These are phyloP conservation scores for Fragilariopsis cylindrus DNA, from an alignment of 108 stramenopile species.

Conservation along the genomic window DNA sequence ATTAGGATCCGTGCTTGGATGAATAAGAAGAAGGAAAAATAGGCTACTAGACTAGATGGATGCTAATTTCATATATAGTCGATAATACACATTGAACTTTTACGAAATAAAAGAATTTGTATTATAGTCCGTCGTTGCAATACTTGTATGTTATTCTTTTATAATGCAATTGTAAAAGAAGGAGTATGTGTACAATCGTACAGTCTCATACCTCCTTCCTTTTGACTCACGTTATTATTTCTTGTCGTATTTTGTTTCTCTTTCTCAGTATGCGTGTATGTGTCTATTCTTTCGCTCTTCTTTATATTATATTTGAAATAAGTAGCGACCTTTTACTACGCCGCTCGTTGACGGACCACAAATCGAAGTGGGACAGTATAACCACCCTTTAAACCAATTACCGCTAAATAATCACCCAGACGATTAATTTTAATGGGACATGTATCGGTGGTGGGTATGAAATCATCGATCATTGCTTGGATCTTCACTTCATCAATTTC, in stretches of 20 bases:
- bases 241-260: not conserved
- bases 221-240: not conserved
- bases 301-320: not conserved
- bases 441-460: constrained; percentile 18
- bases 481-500: constrained; percentile 45
- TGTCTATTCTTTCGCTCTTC: not conserved
- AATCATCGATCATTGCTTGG: constrained; percentile 41
- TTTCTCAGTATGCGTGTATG: not conserved
- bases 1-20: too few species aligned
- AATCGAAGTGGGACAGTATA: constrained; percentile 70
- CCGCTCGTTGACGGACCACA: constrained; percentile 31
- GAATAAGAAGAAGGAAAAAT: too few species aligned
- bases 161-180: too few species aligned
- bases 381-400: constrained; percentile 67
- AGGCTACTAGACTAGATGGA: too few species aligned
- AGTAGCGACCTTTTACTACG: not conserved
- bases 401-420: constrained; percentile 76
- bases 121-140: too few species aligned
- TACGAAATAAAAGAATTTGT: too few species aligned
- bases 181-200: too few species aligned
- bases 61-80: too few species aligned
- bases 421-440: constrained; percentile 54
- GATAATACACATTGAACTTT: too few species aligned
- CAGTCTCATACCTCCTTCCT: too few species aligned
- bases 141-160: too few species aligned